Percentiles rank a stretch among this genome's conserved stretches.
phyloP scores from a whole-genome alignment of 441 rosid genomes.

The Pelargonium myrrhifolium region DNA sequence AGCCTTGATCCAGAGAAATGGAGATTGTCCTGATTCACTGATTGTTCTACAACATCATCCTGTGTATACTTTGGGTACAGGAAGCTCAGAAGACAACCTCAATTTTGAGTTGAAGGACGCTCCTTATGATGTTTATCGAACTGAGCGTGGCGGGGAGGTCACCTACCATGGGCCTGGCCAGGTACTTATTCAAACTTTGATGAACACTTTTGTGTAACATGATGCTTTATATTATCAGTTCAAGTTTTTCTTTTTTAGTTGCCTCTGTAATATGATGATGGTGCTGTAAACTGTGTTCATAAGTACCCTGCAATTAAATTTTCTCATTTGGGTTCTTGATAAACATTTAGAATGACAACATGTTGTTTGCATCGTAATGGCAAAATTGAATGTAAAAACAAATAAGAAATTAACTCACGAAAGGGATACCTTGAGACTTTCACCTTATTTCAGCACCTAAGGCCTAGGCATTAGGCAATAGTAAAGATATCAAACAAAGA shows the following conservation, averaged over 20 bases:
- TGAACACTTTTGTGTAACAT: background rate
- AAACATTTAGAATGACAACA: background rate
- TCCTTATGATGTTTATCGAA: slow-evolving; percentile 66
- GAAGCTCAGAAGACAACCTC: slow-evolving; percentile 44
- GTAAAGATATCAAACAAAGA: background rate
- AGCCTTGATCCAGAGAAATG: slow-evolving; percentile 36
- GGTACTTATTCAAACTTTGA: slow-evolving; percentile 32
- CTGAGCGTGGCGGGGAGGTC: slow-evolving; percentile 87
- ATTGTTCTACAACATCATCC: slow-evolving; percentile 62
- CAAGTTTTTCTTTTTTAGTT: background rate
- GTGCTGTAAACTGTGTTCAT: background rate
- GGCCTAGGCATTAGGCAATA: too few species aligned
- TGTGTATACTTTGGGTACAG: slow-evolving; percentile 70
- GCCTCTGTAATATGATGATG: background rate
- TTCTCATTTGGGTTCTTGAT: background rate
- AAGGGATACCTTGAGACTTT: background rate
- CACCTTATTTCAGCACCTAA: background rate
- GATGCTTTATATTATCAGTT: background rate
- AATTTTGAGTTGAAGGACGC: slow-evolving; percentile 54
- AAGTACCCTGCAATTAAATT: background rate
- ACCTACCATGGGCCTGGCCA: slow-evolving; percentile 95
- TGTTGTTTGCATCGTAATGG: too few species aligned
- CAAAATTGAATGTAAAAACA: background rate
- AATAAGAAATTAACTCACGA: background rate
- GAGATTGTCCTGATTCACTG: slow-evolving; percentile 58